Evolutionary conservation across 805 yeast genomes (phyloP).

Genomic region (Candida railenensis): DNA sequence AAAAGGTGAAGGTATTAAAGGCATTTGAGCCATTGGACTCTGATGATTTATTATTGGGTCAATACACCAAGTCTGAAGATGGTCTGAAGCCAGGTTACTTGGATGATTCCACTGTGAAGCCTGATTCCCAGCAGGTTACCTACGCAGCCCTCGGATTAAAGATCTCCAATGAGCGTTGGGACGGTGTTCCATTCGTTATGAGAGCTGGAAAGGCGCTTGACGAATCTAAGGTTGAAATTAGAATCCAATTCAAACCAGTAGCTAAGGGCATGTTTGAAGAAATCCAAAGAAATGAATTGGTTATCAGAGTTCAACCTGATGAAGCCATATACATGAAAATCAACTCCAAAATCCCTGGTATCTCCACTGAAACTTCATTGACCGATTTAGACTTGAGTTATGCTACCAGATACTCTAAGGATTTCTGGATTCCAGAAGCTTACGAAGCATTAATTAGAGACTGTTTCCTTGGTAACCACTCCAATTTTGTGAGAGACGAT

Average conservation of each 20-base stretch:
- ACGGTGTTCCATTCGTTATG: conserved; percentile 92
- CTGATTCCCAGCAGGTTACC: conserved; percentile 83
- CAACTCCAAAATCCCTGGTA: conserved; percentile 92
- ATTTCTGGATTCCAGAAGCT: conserved; percentile 96
- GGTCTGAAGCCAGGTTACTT: conserved; percentile 87
- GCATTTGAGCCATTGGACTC: conserved; percentile 68
- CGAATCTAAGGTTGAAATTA: conserved; percentile 90
- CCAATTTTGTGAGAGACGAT: conserved; percentile 97
- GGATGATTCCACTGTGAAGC: conserved; percentile 87
- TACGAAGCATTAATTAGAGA: conserved; percentile 95
- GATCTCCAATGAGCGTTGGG: conserved; percentile 95
- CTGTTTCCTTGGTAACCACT: conserved; percentile 86
- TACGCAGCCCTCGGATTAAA: conserved; percentile 81
- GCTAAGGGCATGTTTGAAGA: conserved; percentile 78
- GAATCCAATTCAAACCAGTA: conserved; percentile 88
- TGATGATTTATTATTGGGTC: conserved; percentile 78
- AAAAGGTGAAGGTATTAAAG: conserved; percentile 88
- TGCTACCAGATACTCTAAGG: conserved; percentile 68
- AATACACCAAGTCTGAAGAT: conserved; percentile 80
- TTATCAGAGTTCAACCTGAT: conserved; percentile 89
- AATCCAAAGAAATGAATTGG: conserved; percentile 89
- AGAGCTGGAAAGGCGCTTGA: conserved; percentile 98
- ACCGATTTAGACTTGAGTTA: conserved; percentile 92
- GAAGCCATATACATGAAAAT: conserved; percentile 93
- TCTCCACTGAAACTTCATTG: conserved; percentile 74